Base-by-base conservation (phyloP, 75 land plant species). In the Azolla pinnata region DNA sequence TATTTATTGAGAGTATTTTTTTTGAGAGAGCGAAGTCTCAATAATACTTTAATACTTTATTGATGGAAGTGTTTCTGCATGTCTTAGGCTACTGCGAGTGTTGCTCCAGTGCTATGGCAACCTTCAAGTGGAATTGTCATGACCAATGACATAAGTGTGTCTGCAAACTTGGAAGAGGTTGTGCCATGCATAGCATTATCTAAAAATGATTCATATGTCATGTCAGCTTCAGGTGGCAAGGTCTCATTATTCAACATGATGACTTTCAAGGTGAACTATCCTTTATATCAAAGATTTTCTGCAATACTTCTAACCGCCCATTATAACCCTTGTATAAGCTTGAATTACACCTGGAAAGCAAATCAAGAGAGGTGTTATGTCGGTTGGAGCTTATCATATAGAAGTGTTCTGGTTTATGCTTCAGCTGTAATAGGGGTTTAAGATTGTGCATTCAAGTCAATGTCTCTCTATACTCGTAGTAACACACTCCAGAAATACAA, bases 251-350 rank as follows among this genome's bases (percentile, higher is more conserved):
- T 79, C 47, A 79, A 79, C 31, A 76, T 76, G 80, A 76, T 79
- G 81, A 79, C 81, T 24, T 79, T 79, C 44, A 79, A 76, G 81
- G 81, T 78, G n/a, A n/a, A n/a, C n/a, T n/a, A n/a, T n/a, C n/a
- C n/a, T n/a, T n/a, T n/a, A n/a, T n/a, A n/a, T n/a, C n/a, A n/a
- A n/a, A n/a, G n/a, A n/a, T n/a, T n/a, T n/a, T n/a, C n/a, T n/a
- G n/a, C n/a, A n/a, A n/a, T n/a, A n/a, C n/a, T n/a, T n/a, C n/a
- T n/a, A n/a, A n/a, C n/a, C n/a, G n/a, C n/a, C n/a, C n/a, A n/a
- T n/a, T n/a, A n/a, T n/a, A n/a, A n/a, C n/a, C n/a, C n/a, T n/a
- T n/a, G n/a, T n/a, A n/a, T n/a, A n/a, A n/a, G n/a, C n/a, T n/a
- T n/a, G n/a, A n/a, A n/a, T n/a, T n/a, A n/a, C n/a, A n/a, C n/a